phyloP scores from a whole-genome alignment of 768 basidiomycete genomes.

The Agrocybe chaxingu region DNA sequence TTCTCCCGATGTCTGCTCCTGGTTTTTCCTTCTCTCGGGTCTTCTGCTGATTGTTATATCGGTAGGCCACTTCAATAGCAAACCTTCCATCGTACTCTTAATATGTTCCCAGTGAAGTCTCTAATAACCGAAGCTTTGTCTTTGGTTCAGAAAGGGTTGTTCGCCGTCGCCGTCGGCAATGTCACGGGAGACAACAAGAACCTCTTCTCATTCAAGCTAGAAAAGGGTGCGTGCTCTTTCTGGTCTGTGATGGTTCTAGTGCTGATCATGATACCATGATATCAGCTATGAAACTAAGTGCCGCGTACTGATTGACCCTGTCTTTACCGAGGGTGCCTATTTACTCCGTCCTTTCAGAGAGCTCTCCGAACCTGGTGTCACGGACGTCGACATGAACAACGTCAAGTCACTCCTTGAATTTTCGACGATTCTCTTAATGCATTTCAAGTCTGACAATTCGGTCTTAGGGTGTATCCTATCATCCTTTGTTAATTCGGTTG shows the following conservation, averaged over 20 bases:
- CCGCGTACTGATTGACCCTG: too few relatives aligned
- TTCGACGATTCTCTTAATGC: conserved; percentile 5
- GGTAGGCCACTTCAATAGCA: conserved; percentile 5
- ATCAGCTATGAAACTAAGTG: too few relatives aligned
- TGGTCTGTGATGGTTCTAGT: too few relatives aligned
- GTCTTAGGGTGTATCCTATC: background rate
- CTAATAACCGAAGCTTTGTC: conserved; percentile 18
- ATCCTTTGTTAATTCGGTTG: conserved; percentile 4
- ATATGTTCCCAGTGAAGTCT: conserved; percentile 8
- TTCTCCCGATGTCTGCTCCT: conserved; percentile 25
- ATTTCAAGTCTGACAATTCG: background rate
- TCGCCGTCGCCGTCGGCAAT: conserved; percentile 6
- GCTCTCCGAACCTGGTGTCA: background rate
- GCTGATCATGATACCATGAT: too few relatives aligned
- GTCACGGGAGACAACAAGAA: conserved; percentile 6
- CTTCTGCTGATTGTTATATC: conserved; percentile 15
- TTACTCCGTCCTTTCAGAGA: background rate
- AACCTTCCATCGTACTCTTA: background rate
- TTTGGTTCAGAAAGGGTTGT: conserved; percentile 1
- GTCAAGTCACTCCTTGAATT: conserved; percentile 9
- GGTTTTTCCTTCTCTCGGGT: conserved; percentile 24
- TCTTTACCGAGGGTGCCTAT: background rate
- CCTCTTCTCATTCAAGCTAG: conserved; percentile 24
- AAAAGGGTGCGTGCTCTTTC: conserved; percentile 25
- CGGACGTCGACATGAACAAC: background rate